These are phyloP conservation scores for Dactylellina haptotyla DNA, from an alignment of 2,329 filamentous ascomycete genomes.

Conservation along the genomic window DNA sequence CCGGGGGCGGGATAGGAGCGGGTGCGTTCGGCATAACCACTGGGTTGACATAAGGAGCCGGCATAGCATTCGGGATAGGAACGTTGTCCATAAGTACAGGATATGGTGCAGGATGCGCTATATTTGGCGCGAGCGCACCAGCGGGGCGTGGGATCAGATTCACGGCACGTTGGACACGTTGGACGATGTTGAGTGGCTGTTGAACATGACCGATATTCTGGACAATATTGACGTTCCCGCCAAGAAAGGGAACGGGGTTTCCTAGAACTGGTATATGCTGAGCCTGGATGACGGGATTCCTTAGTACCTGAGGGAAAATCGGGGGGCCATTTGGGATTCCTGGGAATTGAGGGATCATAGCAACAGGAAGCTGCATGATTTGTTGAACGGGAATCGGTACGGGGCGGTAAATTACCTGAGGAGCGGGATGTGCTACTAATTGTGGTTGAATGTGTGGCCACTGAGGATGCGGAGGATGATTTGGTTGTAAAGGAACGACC, in stretches of 20 bases:
- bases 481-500: neutral
- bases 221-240: neutral
- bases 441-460: constrained; percentile 1
- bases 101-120: neutral
- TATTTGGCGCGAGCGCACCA: neutral
- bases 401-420: constrained; percentile 41
- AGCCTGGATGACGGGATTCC: constrained; percentile 39
- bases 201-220: neutral
- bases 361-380: constrained; percentile 26
- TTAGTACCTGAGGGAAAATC: constrained; percentile 42
- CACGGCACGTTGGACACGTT: constrained; percentile 21
- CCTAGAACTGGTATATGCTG: constrained; percentile 15
- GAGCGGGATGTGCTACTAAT: neutral
- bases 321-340: constrained; percentile 24
- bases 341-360: constrained; percentile 19
- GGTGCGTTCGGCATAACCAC: neutral
- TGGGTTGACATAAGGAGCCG: neutral
- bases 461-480: neutral
- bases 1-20: neutral
- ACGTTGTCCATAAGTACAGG: neutral
- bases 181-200: constrained; percentile 20
- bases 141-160: constrained; percentile 6
- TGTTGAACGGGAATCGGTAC: constrained; percentile 32
- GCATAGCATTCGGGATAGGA: neutral
- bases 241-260: constrained; percentile 26